phyloP scores from a whole-genome alignment of 1,139 yeast genomes.

The Saccharomyces hybrid region DNA sequence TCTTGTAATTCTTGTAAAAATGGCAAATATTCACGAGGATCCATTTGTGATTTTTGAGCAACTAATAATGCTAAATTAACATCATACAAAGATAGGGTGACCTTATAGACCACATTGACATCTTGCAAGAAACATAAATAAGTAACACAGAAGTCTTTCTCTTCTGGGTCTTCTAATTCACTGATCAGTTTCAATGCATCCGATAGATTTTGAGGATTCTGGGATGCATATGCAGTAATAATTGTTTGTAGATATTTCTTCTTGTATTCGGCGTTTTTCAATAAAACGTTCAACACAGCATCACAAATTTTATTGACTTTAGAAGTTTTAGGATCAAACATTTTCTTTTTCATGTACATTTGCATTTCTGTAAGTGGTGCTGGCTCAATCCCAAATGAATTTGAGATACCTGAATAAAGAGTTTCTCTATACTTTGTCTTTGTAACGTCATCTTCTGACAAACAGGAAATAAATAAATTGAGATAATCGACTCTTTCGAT shows the following conservation, averaged over 20 bases:
- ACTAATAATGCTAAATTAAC: constrained; percentile 70
- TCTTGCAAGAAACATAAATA: constrained; percentile 90
- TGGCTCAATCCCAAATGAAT: constrained; percentile 26
- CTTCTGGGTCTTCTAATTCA: constrained; percentile 39
- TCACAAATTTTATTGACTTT: constrained; percentile 77
- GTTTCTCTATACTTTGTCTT: constrained; percentile 79
- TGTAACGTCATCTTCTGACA: constrained; percentile 82
- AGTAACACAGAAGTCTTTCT: constrained; percentile 57
- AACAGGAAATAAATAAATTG: constrained; percentile 79
- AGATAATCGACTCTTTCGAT: constrained; percentile 66
- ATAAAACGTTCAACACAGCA: constrained; percentile 52
- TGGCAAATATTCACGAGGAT: constrained; percentile 94
- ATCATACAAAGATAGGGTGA: constrained; percentile 77
- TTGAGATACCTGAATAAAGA: constrained; percentile 27
- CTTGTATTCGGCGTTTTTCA: constrained; percentile 43
- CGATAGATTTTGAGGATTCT: constrained; percentile 74
- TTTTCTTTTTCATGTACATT: constrained; percentile 33
- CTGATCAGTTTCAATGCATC: constrained; percentile 65
- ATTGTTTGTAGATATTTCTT: constrained; percentile 64
- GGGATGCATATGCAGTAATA: constrained; percentile 88
- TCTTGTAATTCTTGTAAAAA: constrained; percentile 74
- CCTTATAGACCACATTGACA: constrained; percentile 70
- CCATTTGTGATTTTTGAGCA: constrained; percentile 95
- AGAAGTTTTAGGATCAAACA: constrained; percentile 38
- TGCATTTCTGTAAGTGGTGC: constrained; percentile 35